These are phyloP conservation scores for Hymenoscyphus linearis DNA, from an alignment of 2,329 filamentous ascomycete genomes.

Conservation along the genomic window DNA sequence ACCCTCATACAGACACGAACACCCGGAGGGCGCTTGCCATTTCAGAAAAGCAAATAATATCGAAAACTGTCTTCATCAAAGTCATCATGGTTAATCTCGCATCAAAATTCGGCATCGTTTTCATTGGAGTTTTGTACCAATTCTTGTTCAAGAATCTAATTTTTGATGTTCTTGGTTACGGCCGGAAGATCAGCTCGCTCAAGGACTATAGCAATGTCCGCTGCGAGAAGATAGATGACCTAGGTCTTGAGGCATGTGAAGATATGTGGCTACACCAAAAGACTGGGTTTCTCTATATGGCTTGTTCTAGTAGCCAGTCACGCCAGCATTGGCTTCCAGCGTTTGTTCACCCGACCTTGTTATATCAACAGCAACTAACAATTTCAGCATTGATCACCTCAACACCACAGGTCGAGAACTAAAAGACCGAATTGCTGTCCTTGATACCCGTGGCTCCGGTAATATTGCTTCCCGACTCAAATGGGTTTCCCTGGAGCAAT, in stretches of 20 bases:
- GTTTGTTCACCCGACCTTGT: conserved; percentile 18
- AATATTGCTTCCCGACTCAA: conserved; percentile 19
- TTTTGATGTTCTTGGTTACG: conserved; percentile 30
- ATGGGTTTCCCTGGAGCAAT: conserved; percentile 23
- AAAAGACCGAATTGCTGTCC: conserved; percentile 23
- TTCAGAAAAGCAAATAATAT: not conserved
- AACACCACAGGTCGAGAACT: conserved; percentile 24
- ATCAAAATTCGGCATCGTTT: conserved; percentile 17
- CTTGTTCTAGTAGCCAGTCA: conserved; percentile 24
- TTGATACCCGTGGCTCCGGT: conserved; percentile 25
- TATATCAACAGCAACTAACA: not conserved
- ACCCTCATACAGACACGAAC: not conserved
- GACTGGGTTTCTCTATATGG: conserved; percentile 27
- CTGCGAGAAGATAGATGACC: conserved; percentile 24
- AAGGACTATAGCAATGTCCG: conserved; percentile 30
- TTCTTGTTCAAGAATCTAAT: conserved; percentile 28
- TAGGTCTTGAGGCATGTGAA: conserved; percentile 28
- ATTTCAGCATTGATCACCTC: conserved; percentile 18
- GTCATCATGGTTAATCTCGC: conserved; percentile 11
- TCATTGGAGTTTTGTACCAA: conserved; percentile 30
- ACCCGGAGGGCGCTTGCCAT: not conserved
- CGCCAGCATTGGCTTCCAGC: conserved; percentile 26
- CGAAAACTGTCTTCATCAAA: not conserved
- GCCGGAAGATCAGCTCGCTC: conserved; percentile 30
- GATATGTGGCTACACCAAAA: conserved; percentile 30